Percentiles rank a stretch among this genome's conserved stretches.
Conservation (phyloP, 352 stramenopile species). For the Globisporangium recalcitrans region DNA sequence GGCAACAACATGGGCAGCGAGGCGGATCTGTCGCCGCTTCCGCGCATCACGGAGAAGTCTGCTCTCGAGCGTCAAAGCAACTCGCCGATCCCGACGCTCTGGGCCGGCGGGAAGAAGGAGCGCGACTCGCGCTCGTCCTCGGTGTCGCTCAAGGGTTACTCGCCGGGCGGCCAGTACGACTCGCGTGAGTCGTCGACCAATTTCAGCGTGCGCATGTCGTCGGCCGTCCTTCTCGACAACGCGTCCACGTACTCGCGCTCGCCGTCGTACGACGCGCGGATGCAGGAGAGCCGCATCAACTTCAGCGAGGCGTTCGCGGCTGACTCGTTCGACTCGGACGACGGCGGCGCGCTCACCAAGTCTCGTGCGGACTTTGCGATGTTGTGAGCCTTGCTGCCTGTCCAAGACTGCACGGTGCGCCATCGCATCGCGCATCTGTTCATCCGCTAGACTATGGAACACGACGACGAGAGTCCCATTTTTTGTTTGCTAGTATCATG, state of each 20-base stretch:
- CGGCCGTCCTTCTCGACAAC: constrained; percentile 31
- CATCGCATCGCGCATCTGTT: not conserved
- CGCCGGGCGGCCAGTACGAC: constrained; percentile 13
- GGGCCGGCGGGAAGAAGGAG: constrained; percentile 17
- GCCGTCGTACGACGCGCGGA: constrained; percentile 23
- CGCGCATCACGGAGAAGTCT: constrained; percentile 11
- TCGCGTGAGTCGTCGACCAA: constrained; percentile 1
- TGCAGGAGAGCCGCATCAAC: constrained; percentile 56
- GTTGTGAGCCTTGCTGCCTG: constrained; percentile 24
- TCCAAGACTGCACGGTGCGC: not conserved
- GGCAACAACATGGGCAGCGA: constrained; percentile 21
- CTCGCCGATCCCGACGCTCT: constrained; percentile 45
- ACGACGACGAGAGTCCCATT: not conserved
- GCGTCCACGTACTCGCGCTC: constrained; percentile 25
- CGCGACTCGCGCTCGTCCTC: constrained; percentile 46
- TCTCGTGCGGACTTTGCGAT: constrained; percentile 45
- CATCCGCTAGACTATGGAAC: not conserved
- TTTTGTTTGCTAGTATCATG: not conserved
- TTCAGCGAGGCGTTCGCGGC: constrained; percentile 53
- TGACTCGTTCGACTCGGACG: constrained; percentile 32
- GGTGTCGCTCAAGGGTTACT: constrained; percentile 23
- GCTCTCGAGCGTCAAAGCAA: constrained; percentile 14
- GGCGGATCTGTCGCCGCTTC: constrained; percentile 26
- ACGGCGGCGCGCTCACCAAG: constrained; percentile 28
- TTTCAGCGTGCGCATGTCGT: constrained; percentile 28